Conservation (phyloP, 495 filamentous ascomycete genomes). For the Aspergillus ellipticus region DNA sequence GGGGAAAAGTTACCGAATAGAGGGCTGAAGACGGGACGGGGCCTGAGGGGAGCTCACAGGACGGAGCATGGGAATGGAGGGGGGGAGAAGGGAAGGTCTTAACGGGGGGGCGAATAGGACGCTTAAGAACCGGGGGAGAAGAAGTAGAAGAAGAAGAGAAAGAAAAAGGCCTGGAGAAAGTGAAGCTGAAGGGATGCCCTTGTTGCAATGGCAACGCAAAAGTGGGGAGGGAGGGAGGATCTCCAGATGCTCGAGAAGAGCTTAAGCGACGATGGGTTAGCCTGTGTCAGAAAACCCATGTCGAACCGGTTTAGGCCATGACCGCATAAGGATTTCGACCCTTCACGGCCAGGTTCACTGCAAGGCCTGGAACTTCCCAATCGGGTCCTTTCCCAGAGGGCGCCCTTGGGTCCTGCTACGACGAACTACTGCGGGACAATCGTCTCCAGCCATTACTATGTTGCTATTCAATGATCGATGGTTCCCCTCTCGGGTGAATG, state of each 20-base stretch:
- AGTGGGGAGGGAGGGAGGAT: constrained; percentile 48
- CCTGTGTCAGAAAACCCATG: constrained; percentile 12
- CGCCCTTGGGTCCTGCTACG: too few relatives aligned
- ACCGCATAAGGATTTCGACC: neutral
- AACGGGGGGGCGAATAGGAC: constrained; percentile 15
- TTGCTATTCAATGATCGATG: too few relatives aligned
- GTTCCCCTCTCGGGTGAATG: too few relatives aligned
- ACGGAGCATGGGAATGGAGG: constrained; percentile 14
- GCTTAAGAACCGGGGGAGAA: constrained; percentile 13
- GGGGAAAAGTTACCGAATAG: constrained; percentile 21
- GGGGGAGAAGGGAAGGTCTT: constrained; percentile 14
- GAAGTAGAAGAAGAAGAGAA: constrained; percentile 21
- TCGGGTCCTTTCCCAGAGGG: too few relatives aligned
- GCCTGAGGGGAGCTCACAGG: constrained; percentile 14
- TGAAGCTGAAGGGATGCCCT: constrained; percentile 51
- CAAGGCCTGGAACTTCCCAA: too few relatives aligned
- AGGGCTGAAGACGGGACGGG: constrained; percentile 9
- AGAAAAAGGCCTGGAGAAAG: constrained; percentile 37
- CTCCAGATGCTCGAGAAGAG: constrained; percentile 34
- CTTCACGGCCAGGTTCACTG: too few relatives aligned
- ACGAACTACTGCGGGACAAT: too few relatives aligned
- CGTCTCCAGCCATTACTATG: too few relatives aligned
- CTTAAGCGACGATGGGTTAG: constrained; percentile 24
- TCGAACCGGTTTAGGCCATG: constrained; percentile 14
- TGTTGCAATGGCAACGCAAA: constrained; percentile 52